phyloP scores from a whole-genome alignment of 495 filamentous ascomycete genomes.

The Usnea hakonensis region DNA sequence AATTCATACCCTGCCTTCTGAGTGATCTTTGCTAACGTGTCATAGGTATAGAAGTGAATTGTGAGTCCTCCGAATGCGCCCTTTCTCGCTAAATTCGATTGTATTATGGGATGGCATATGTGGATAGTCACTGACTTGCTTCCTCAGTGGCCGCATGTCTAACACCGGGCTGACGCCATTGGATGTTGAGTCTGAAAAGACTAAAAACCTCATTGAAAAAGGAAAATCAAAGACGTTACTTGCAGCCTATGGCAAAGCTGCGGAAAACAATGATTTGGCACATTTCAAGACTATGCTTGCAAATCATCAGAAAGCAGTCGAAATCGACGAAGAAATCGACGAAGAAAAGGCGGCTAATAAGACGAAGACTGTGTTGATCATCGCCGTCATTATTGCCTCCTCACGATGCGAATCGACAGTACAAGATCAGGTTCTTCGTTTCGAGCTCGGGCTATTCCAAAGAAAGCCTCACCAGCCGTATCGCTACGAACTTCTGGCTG shows the following conservation, averaged over 20 bases:
- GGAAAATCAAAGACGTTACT: slow-evolving; percentile 70
- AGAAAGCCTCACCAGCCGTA: too few relatives aligned
- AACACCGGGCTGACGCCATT: slow-evolving; percentile 72
- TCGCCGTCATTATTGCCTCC: too few relatives aligned
- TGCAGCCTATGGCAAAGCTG: slow-evolving; percentile 63
- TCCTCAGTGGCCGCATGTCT: slow-evolving; percentile 74
- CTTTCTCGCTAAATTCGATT: not conserved
- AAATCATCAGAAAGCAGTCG: slow-evolving; percentile 50
- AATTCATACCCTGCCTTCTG: slow-evolving; percentile 4
- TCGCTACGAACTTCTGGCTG: too few relatives aligned
- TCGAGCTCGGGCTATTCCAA: too few relatives aligned
- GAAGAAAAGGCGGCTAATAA: slow-evolving; percentile 46
- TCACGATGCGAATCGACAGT: too few relatives aligned
- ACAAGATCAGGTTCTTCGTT: too few relatives aligned
- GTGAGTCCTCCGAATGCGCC: slow-evolving; percentile 50
- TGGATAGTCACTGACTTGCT: not conserved
- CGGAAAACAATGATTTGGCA: slow-evolving; percentile 59
- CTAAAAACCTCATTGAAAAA: slow-evolving; percentile 53
- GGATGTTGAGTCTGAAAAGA: slow-evolving; percentile 48
- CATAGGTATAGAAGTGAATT: slow-evolving; percentile 73
- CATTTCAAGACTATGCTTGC: slow-evolving; percentile 70
- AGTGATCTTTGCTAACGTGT: slow-evolving; percentile 12
- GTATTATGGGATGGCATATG: not conserved
- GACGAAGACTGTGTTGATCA: too few relatives aligned
- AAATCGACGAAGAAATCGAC: slow-evolving; percentile 58